phyloP scores from a whole-genome alignment of 2,329 filamentous ascomycete species.

The Daldinia eschscholtzii region DNA sequence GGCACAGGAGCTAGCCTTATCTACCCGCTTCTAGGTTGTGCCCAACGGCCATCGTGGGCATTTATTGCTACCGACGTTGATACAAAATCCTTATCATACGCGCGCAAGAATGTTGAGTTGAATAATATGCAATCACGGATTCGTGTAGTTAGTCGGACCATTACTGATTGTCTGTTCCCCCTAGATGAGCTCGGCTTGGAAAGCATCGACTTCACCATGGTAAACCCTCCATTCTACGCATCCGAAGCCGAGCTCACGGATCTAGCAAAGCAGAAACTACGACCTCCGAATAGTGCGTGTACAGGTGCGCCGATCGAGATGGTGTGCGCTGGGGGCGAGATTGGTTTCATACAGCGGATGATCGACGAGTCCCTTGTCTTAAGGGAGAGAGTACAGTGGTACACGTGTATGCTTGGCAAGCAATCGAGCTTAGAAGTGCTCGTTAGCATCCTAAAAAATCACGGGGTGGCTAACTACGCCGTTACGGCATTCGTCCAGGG shows the following conservation, averaged over 20 bases:
- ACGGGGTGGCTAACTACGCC: conserved; percentile 80
- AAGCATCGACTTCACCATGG: conserved; percentile 85
- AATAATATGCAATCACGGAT: conserved; percentile 77
- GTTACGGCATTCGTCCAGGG: conserved; percentile 85
- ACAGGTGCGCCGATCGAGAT: conserved; percentile 88
- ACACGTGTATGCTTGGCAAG: conserved; percentile 91
- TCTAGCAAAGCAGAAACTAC: conserved; percentile 74
- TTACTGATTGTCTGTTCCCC: conserved; percentile 71
- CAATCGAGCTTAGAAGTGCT: conserved; percentile 74
- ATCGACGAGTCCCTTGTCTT: conserved; percentile 75
- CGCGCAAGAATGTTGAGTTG: conserved; percentile 72
- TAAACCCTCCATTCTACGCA: conserved; percentile 95
- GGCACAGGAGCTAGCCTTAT: conserved; percentile 93
- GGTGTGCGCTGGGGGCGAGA: conserved; percentile 83
- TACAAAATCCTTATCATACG: conserved; percentile 73
- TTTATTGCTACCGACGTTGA: conserved; percentile 88
- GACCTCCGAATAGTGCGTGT: conserved; percentile 76
- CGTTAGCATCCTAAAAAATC: conserved; percentile 69
- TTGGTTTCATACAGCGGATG: conserved; percentile 78
- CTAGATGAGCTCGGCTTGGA: conserved; percentile 65
- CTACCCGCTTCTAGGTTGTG: conserved; percentile 85
- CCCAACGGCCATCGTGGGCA: conserved; percentile 75
- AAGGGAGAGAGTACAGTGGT: conserved; percentile 79
- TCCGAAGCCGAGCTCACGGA: conserved; percentile 75
- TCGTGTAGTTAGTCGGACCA: conserved; percentile 68